Evolutionary conservation across 1,284 basidiomycete genomes (phyloP), one percentile per base, ranked within the genome.

Genomic region (Sanghuangporus weigelae): DNA sequence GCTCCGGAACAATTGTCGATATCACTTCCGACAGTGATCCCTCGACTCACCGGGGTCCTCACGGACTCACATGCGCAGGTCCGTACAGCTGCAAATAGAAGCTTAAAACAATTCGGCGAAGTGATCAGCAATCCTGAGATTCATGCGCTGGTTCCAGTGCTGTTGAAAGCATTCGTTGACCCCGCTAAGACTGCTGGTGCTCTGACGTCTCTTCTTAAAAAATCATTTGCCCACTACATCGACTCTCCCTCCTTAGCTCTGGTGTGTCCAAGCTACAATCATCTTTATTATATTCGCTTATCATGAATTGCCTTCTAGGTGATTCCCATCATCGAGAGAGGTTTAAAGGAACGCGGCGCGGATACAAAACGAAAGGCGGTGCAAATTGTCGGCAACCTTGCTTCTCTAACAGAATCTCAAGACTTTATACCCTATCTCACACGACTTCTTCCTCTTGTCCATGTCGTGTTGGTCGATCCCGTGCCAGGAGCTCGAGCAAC

Each of bases 41-140:
- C 97, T 7, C 89, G 93, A 26, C 79, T 99, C 12, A 98, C 96
- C 38, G 93, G 90, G 19, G 96, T 98, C 58, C 80, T 99, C 64
- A 98, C 95, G 63, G 97, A 99, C 76, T 96, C 96, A 14, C 97
- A 99, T 77, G 90, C 95, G 11, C 97, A 99, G 83, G 97, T 99
- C 39, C 89, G 95, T 66, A 79, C 86, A 7, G 89, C 96, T 1
- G 97, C 96, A 21, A 98, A 98, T 78, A 91, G 92, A 75, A 95
- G 93, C 73, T 78, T 99, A 77, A 98, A 99, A 77, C 92, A 95
- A 72, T 99, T 99, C 74, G 97, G 97, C 60, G 96, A 98, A 76
- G 94, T 96, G 48, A 93, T 96, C 72, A 92, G 83, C 74, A 96
- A 96, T 70, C 94, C 94, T 0, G 94, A 99, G 78, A 95, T 99